phyloP scores from a whole-genome alignment of 116 monocot species.

The Phalaenopsis hybrid region DNA sequence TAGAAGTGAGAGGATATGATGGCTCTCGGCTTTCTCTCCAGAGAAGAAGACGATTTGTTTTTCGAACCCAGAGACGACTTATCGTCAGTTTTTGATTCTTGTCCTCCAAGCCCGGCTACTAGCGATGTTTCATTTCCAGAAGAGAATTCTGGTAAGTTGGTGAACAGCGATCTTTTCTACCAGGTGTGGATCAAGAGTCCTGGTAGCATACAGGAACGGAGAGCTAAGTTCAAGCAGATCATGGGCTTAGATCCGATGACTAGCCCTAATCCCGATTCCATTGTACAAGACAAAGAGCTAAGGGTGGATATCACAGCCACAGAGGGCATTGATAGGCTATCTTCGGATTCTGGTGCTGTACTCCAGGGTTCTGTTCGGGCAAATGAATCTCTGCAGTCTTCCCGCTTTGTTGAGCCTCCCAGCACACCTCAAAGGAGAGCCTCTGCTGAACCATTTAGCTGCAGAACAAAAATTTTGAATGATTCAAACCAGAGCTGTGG shows the following conservation, averaged over 20 bases:
- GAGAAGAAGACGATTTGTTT: conserved; percentile 15
- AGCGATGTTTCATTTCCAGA: not conserved
- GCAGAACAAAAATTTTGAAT: conserved; percentile 24
- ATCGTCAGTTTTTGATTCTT: conserved; percentile 14
- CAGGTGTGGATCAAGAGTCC: conserved; percentile 21
- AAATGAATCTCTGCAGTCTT: conserved; percentile 12
- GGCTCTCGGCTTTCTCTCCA: conserved; percentile 5
- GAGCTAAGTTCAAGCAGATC: conserved; percentile 22
- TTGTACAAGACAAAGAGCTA: not conserved
- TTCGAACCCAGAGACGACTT: conserved; percentile 29
- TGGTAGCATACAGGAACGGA: conserved; percentile 26
- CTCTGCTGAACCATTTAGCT: conserved; percentile 18
- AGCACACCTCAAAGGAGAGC: conserved; percentile 13
- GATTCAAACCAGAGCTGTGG: conserved; percentile 15
- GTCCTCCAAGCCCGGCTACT: conserved; percentile 11
- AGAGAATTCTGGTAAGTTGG: conserved; percentile 8
- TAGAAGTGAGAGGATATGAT: conserved; percentile 17
- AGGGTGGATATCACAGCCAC: not conserved
- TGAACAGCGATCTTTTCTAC: not conserved
- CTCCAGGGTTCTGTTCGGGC: conserved; percentile 9
- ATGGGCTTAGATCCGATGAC: conserved; percentile 26
- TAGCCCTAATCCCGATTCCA: not conserved
- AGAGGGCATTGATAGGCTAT: conserved; percentile 11
- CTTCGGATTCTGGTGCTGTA: conserved; percentile 14
- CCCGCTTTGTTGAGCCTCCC: conserved; percentile 13